Conservation (phyloP, 768 basidiomycete genomes). For the Podaxis sp. region DNA sequence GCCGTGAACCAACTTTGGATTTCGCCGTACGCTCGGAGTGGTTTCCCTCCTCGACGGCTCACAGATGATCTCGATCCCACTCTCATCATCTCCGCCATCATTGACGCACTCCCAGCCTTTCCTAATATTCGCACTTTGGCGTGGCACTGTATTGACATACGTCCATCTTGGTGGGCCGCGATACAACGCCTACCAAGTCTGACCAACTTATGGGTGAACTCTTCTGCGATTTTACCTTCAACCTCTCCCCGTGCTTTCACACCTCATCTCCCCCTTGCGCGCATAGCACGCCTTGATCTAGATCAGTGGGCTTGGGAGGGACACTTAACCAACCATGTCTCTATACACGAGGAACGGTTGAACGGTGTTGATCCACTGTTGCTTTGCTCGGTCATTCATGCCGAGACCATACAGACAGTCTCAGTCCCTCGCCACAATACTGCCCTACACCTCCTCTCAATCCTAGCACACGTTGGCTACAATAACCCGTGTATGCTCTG, state of each 20-base stretch:
- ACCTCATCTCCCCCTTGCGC: slow-evolving; percentile 10
- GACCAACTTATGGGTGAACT: slow-evolving; percentile 32
- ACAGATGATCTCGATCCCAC: slow-evolving; percentile 31
- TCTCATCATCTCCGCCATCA: slow-evolving; percentile 29
- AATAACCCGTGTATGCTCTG: neutral
- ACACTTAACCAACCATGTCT: slow-evolving; percentile 29
- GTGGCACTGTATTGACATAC: slow-evolving; percentile 37
- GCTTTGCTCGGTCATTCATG: slow-evolving; percentile 27
- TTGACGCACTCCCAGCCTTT: slow-evolving; percentile 28
- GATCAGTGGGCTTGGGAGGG: slow-evolving; percentile 40
- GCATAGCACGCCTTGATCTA: slow-evolving; percentile 27
- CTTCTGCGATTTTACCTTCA: slow-evolving; percentile 22
- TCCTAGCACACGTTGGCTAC: slow-evolving; percentile 11
- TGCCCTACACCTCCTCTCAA: slow-evolving; percentile 26
- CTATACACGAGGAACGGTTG: slow-evolving; percentile 30
- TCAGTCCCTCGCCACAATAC: slow-evolving; percentile 33
- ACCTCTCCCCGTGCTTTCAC: neutral
- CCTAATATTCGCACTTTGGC: slow-evolving; percentile 29
- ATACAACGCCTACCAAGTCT: slow-evolving; percentile 26
- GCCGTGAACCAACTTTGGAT: slow-evolving; percentile 34
- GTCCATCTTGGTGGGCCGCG: slow-evolving; percentile 28
- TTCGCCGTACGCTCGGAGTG: slow-evolving; percentile 31
- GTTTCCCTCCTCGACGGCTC: slow-evolving; percentile 26
- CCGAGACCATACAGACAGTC: slow-evolving; percentile 27
- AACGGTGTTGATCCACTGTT: slow-evolving; percentile 26